phyloP scores from a whole-genome alignment of 2,329 filamentous ascomycete species.

The Cladosporium cucumerinum region DNA sequence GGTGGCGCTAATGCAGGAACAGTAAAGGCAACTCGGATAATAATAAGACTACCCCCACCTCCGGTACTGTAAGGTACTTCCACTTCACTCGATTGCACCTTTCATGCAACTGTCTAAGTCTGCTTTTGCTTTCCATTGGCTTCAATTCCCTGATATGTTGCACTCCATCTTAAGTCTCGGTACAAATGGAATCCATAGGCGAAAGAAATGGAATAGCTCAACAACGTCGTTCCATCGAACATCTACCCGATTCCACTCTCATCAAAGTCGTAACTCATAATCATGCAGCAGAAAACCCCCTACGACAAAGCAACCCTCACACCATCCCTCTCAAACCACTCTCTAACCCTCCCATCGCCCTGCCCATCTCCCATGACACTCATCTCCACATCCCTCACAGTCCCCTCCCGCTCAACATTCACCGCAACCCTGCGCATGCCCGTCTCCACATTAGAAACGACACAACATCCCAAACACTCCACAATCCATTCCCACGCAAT shows the following conservation, averaged over 20 bases:
- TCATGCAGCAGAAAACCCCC: background rate
- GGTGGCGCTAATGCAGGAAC: conserved; percentile 11
- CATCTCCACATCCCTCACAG: conserved; percentile 10
- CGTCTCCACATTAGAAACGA: conserved; percentile 22
- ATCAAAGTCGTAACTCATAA: background rate
- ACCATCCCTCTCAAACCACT: conserved; percentile 13
- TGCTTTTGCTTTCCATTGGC: background rate
- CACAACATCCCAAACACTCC: conserved; percentile 18
- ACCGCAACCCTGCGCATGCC: background rate
- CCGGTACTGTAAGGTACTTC: no score
- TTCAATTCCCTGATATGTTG: no score
- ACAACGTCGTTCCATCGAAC: background rate
- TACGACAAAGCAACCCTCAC: background rate
- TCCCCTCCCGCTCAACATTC: background rate
- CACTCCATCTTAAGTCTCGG: no score
- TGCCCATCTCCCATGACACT: conserved; percentile 13
- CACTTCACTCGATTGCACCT: background rate
- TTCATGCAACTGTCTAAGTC: background rate
- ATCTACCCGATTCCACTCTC: background rate
- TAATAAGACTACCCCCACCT: no score
- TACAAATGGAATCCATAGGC: no score
- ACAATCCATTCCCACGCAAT: conserved; percentile 22
- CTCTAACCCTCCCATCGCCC: conserved; percentile 10
- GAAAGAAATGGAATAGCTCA: background rate
- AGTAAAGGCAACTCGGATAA: background rate